Base-by-base conservation (phyloP, 495 filamentous ascomycete species). In the Neurospora intermedia region DNA sequence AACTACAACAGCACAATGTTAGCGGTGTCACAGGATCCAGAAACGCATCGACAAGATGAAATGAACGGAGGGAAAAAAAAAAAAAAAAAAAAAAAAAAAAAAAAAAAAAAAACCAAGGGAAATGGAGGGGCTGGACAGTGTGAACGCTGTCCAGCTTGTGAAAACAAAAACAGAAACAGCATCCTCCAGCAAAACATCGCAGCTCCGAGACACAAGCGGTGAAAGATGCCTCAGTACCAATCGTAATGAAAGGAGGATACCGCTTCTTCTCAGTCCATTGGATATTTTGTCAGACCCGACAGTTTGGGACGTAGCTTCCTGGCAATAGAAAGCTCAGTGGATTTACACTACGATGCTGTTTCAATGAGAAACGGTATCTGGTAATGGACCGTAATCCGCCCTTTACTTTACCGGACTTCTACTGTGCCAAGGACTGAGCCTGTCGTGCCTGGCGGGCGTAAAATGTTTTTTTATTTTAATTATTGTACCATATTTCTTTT, bases 231-330 rank as follows among this genome's bases (percentile, higher is more conserved):
- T 15, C 23, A 23, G 20, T 27, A 23, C 23, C 13, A 18, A 31
- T 9, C 6, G 6, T 42, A 70, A 46, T 40, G 39, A 40, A 40
- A 11, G 69, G 46, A 10, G 10, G 20, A 27, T 54, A 39, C 35
- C 35, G 35, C 35, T 38, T 38, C 4, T 38, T 38, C 4, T 38
- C 35, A 38, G 35, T 38, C 35, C 0, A 38, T 38, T 8, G 38
- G 38, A 39, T 39, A 7, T 39, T 9, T 9, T 69, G 41, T 31
- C 20, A 70, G 74, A 77, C 81, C 82, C 81, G 81, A 82, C 79
- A 78, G 79, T 72, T 54, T 75, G 82, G 81, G 70, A 78, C 74
- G 72, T 62, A 31, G 23, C 54, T 35, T 62, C 23, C 54, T 15
- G 8, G 54, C 31, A 15, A 62, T 16, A 62, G 27, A 35, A 62